These are phyloP conservation scores for Triglochin maritima DNA, from an alignment of 106 monocot genomes.

Conservation along the genomic window DNA sequence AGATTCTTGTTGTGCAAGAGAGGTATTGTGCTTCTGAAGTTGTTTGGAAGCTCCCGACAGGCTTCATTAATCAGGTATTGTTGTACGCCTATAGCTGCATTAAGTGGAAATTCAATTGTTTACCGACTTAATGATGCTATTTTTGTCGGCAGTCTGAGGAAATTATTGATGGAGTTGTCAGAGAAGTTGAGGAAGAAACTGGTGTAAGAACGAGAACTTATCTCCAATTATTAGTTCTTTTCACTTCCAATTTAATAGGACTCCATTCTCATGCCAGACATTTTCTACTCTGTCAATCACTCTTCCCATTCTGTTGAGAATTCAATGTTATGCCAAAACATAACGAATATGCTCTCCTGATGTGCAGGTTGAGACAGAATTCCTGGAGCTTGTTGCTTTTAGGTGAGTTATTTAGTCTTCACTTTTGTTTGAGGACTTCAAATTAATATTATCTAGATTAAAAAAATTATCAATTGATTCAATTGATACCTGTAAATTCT, in stretches of 20 bases:
- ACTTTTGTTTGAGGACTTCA: too few species aligned
- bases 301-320: neutral
- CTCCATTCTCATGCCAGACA: neutral
- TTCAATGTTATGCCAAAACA: neutral
- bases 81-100: neutral
- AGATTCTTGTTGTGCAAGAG: slow-evolving; percentile 95
- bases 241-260: neutral
- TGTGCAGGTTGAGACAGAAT: slow-evolving; percentile 70
- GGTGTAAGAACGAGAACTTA: slow-evolving; percentile 46
- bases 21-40: slow-evolving; percentile 38
- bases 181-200: slow-evolving; percentile 95
- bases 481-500: too few species aligned
- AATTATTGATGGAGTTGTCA: slow-evolving; percentile 66
- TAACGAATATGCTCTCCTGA: neutral
- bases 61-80: slow-evolving; percentile 70
- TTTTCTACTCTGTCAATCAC: too few species aligned
- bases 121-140: neutral
- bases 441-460: too few species aligned
- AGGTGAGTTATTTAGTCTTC: slow-evolving; percentile 32
- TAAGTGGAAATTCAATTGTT: neutral
- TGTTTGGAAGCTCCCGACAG: slow-evolving; percentile 86
- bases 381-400: slow-evolving; percentile 75
- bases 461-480: too few species aligned
- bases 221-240: neutral
- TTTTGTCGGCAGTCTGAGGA: slow-evolving; percentile 53